phyloP scores from a whole-genome alignment of 2,329 filamentous ascomycete genomes.

The Cladosporium phlei region DNA sequence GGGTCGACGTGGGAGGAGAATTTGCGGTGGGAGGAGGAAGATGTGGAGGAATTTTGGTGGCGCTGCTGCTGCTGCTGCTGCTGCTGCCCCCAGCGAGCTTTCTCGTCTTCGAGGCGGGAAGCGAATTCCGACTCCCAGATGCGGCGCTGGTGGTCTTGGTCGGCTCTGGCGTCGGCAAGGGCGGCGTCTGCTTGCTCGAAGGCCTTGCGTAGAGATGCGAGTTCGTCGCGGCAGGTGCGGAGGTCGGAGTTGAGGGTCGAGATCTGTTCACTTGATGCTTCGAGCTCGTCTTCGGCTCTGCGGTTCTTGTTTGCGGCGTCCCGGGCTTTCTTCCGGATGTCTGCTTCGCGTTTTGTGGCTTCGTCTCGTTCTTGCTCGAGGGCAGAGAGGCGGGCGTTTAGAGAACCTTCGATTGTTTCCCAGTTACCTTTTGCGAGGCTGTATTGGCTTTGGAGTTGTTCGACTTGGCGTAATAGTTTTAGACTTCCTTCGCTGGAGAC shows the following conservation, averaged over 20 bases:
- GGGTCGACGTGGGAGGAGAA: slow-evolving; percentile 35
- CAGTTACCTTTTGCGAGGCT: slow-evolving; percentile 92
- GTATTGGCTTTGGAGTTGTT: slow-evolving; percentile 93
- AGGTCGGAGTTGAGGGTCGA: slow-evolving; percentile 62
- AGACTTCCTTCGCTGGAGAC: slow-evolving; percentile 52
- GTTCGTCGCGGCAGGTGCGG: slow-evolving; percentile 53
- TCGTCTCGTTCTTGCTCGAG: slow-evolving; percentile 93
- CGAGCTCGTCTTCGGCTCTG: slow-evolving; percentile 75
- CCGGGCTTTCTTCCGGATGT: slow-evolving; percentile 82
- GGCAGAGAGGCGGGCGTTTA: slow-evolving; percentile 69
- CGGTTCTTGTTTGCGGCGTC: slow-evolving; percentile 69
- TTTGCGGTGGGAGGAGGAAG: slow-evolving; percentile 36
- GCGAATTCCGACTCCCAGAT: slow-evolving; percentile 53
- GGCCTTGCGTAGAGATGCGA: slow-evolving; percentile 60
- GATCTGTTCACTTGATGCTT: slow-evolving; percentile 61
- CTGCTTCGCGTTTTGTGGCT: slow-evolving; percentile 72
- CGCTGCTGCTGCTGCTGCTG: slow-evolving; percentile 38
- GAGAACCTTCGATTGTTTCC: slow-evolving; percentile 87
- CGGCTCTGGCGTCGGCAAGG: slow-evolving; percentile 53
- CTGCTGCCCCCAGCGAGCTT: slow-evolving; percentile 52
- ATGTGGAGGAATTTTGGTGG: slow-evolving; percentile 33
- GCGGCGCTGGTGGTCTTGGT: slow-evolving; percentile 57
- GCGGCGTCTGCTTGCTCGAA: slow-evolving; percentile 61
- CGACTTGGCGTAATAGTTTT: slow-evolving; percentile 87
- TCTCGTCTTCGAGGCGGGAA: slow-evolving; percentile 62